Base-by-base conservation (phyloP, 371 early-diverging fungal species). In the Apophysomyces trapeziformis region DNA sequence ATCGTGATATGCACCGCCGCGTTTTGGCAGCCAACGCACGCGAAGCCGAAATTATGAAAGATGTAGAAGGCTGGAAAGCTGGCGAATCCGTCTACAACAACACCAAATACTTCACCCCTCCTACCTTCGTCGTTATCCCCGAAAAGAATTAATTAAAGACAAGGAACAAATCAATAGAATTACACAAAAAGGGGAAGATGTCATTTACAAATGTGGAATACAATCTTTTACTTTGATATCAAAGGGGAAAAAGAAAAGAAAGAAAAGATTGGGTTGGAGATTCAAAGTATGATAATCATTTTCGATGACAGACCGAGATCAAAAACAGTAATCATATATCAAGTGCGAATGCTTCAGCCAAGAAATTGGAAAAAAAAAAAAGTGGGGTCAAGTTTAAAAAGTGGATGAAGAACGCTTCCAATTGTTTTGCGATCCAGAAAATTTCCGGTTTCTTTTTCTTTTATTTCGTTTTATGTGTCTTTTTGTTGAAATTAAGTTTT, bases 1-100 rank as follows among this genome's bases (percentile, higher is more conserved):
- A 98, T 77, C 90, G 99, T 45, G 97, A 97, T 75, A 75, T 85
- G 38, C 93, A 93, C 69, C 93, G 98, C 59, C 88, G 96, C n/a
- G 77, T 89, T 57, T 79, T 84, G 45, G 92, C 94, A 8, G 82
- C 90, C 54, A 86, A 88, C 58, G 86, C 85, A 41, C 86, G 92
- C 35, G 99, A 96, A 76, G 85, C 88, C 35, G 91, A 88, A 67
- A 89, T 93, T 65, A 98, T 97, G 97, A 89, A 91, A 83, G 87
- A 91, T 63, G 92, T 94, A 2, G 82, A 87, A 35, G 93, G 85
- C 57, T 95, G 96, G 95, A 84, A 88, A 78, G 86, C 73, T 57
- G 92, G 90, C 47, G 82, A 92, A 70, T 87, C 92, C 59, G 93
- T 95, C 37, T 96, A 96, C 80, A 75, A 75, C 69, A 84, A 94